phyloP scores from a whole-genome alignment of 345 rosid genomes.

The Abelmoschus esculentus region DNA sequence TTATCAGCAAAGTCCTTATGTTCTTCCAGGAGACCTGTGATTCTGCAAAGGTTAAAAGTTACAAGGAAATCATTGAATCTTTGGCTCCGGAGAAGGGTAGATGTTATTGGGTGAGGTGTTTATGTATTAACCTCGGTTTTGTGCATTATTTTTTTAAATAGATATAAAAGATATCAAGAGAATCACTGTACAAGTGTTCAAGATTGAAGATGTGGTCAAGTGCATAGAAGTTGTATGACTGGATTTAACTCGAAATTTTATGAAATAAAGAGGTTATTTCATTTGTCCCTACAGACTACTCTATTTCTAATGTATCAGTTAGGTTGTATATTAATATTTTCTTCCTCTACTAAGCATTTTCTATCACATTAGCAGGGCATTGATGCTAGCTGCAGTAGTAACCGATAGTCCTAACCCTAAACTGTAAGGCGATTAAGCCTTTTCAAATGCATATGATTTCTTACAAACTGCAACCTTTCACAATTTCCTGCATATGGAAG shows the following conservation, averaged over 20 bases:
- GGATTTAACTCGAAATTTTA: neutral
- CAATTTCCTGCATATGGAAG: neutral
- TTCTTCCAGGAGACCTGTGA: slow-evolving; percentile 58
- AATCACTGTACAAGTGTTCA: neutral
- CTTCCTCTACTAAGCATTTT: neutral
- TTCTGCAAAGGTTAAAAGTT: slow-evolving; percentile 53
- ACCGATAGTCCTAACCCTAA: neutral
- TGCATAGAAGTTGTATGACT: neutral
- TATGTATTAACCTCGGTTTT: slow-evolving; percentile 20
- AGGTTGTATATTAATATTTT: neutral
- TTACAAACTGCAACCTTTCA: neutral
- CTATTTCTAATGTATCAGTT: neutral
- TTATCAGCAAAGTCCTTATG: slow-evolving; percentile 21
- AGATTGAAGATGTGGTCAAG: neutral
- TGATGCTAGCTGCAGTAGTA: neutral
- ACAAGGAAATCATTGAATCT: slow-evolving; percentile 49
- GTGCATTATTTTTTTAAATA: neutral
- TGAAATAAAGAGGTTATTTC: neutral
- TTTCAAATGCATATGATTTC: neutral
- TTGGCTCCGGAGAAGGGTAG: slow-evolving; percentile 52
- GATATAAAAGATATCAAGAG: neutral
- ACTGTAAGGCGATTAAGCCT: neutral
- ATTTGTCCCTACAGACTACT: neutral
- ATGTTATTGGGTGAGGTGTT: slow-evolving; percentile 21
- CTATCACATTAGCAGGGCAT: neutral